Evolutionary conservation across 257 asterid genomes (phyloP).

Genomic region (Jacaranda copaia): DNA sequence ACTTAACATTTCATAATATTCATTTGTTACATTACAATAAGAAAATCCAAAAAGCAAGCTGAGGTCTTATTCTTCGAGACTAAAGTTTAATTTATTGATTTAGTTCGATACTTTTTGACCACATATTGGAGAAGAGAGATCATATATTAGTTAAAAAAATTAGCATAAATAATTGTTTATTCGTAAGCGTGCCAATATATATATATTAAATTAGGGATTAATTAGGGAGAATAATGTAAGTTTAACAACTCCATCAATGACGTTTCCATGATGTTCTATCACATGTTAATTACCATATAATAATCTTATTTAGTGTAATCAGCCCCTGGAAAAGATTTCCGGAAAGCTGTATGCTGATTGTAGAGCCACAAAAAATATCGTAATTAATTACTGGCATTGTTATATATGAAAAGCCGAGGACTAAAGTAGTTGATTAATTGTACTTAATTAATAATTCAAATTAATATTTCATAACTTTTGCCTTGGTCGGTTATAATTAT

Average conservation of each 20-base stretch:
- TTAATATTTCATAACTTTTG: background rate
- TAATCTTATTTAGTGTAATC: background rate
- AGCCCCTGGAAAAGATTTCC: background rate
- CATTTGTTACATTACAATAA: background rate
- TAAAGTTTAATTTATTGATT: constrained; percentile 15
- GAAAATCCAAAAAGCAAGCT: constrained; percentile 14
- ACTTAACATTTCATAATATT: background rate
- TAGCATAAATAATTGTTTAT: background rate
- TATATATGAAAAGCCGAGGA: background rate
- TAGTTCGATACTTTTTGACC: constrained; percentile 37
- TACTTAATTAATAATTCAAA: background rate
- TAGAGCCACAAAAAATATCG: constrained; percentile 1
- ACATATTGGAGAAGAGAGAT: constrained; percentile 26
- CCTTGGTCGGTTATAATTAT: constrained; percentile 36
- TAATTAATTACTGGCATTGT: background rate
- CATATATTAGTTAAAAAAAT: constrained; percentile 10
- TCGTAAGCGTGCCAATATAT: constrained; percentile 27
- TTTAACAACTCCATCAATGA: constrained; percentile 38
- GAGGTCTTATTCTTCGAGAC: constrained; percentile 4
- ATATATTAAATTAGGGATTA: background rate
- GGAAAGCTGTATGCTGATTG: background rate
- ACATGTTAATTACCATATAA: background rate
- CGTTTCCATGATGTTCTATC: constrained; percentile 17
- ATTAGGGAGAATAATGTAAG: too few species aligned
- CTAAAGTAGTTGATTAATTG: background rate